Evolutionary conservation across 225 moss, liverwort and hornwort species (phyloP).

Genomic region (Marchantia paleacea): DNA sequence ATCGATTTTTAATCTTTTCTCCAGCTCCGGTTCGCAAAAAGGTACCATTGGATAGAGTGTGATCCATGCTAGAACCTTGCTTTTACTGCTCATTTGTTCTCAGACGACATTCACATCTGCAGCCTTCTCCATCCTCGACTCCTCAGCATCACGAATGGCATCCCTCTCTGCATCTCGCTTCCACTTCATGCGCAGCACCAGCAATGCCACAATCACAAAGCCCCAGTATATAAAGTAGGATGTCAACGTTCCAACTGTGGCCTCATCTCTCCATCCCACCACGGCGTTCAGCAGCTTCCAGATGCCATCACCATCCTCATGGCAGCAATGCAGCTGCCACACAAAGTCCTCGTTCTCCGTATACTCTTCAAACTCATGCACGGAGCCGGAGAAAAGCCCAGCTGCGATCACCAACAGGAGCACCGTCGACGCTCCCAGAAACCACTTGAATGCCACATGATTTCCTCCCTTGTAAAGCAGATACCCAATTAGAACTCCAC

Average conservation of each 20-base stretch:
- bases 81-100: too few species aligned
- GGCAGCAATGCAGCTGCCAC: conserved; percentile 62
- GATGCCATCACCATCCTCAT: background rate
- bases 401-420: background rate
- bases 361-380: conserved; percentile 73
- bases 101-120: too few species aligned
- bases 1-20: too few species aligned
- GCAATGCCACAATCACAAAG: background rate
- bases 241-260: background rate
- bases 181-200: background rate
- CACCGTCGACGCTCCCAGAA: background rate
- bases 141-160: background rate
- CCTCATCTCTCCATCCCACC: background rate
- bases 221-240: background rate
- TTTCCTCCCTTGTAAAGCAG: background rate
- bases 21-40: too few species aligned
- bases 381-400: conserved; percentile 60
- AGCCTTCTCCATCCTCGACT: background rate
- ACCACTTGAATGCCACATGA: background rate
- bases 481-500: conserved; percentile 2
- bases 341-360: conserved; percentile 49
- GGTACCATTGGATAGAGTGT: too few species aligned
- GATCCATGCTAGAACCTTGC: too few species aligned
- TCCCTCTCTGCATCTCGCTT: conserved; percentile 2
- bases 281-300: background rate